Percentiles rank a stretch among this genome's conserved stretches.
Evolutionary conservation across 768 basidiomycete genomes (phyloP).

Genomic region (Phlegmacium glaucopus): DNA sequence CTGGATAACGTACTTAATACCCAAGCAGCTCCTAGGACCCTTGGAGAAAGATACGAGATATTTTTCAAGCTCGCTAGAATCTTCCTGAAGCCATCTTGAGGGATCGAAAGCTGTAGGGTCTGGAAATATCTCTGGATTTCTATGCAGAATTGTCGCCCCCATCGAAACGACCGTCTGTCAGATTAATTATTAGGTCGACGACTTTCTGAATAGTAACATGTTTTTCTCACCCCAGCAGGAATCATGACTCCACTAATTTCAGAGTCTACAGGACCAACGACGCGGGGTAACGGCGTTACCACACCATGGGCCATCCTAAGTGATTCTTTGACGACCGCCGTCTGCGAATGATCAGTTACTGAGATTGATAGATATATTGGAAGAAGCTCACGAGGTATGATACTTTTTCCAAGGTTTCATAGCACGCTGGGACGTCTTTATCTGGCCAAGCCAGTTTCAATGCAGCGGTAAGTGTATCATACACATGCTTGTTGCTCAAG

Average conservation of each 20-base stretch:
- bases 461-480: slow-evolving; percentile 25
- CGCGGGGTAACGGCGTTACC: slow-evolving; percentile 34
- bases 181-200: background rate
- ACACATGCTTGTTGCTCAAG: slow-evolving; percentile 26
- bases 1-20: slow-evolving; percentile 34
- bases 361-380: background rate
- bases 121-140: slow-evolving; percentile 36
- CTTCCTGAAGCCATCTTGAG: slow-evolving; percentile 38
- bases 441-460: slow-evolving; percentile 40
- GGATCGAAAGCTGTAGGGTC: slow-evolving; percentile 37
- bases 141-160: slow-evolving; percentile 36
- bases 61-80: slow-evolving; percentile 33
- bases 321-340: slow-evolving; percentile 45
- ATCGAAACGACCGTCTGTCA: slow-evolving; percentile 38
- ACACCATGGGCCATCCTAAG: slow-evolving; percentile 39
- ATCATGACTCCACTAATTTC: slow-evolving; percentile 31
- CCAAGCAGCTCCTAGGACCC: slow-evolving; percentile 42
- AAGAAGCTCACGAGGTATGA: slow-evolving; percentile 39
- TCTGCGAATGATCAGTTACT: slow-evolving; percentile 23
- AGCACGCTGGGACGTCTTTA: slow-evolving; percentile 22
- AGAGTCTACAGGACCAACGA: slow-evolving; percentile 31
- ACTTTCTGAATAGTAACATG: background rate
- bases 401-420: slow-evolving; percentile 39
- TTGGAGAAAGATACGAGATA: slow-evolving; percentile 42
- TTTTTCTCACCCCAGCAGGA: slow-evolving; percentile 33